phyloP scores from a whole-genome alignment of 257 asterid genomes.

The Fraxinus excelsior region DNA sequence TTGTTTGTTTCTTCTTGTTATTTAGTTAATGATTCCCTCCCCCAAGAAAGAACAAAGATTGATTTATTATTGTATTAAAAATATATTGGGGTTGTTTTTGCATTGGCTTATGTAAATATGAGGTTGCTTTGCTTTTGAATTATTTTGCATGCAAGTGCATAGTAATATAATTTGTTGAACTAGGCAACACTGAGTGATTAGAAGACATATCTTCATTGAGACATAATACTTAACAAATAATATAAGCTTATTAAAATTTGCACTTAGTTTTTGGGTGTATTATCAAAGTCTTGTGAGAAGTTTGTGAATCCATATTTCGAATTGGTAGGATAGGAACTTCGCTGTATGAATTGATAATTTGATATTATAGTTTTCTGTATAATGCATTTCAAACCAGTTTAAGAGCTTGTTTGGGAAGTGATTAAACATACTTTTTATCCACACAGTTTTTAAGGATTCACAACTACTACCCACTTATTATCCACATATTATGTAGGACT shows the following conservation, averaged over 20 bases:
- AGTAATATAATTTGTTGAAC: not conserved
- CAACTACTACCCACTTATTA: too few species aligned
- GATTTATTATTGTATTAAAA: not conserved
- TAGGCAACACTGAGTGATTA: not conserved
- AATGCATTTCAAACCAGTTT: not conserved
- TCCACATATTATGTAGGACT: too few species aligned
- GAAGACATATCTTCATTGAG: slow-evolving; percentile 6
- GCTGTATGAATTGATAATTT: slow-evolving; percentile 6
- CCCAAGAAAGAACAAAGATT: not conserved
- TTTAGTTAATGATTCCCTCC: not conserved
- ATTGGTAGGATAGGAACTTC: not conserved
- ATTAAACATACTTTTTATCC: too few species aligned
- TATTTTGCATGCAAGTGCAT: not conserved
- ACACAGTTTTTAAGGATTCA: too few species aligned
- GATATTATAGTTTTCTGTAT: not conserved
- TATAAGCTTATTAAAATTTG: slow-evolving; percentile 8
- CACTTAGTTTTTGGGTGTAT: not conserved
- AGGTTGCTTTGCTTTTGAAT: not conserved
- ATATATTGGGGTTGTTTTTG: not conserved
- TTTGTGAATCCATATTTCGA: slow-evolving; percentile 3
- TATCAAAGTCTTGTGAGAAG: slow-evolving; percentile 6
- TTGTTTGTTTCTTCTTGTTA: not conserved
- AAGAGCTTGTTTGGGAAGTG: too few species aligned
- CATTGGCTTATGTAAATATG: not conserved
- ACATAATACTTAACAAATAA: not conserved